Evolutionary conservation across 1,284 basidiomycete species (phyloP), one percentile per base, ranked within the genome.

Genomic region (Volvariella surrecta): DNA sequence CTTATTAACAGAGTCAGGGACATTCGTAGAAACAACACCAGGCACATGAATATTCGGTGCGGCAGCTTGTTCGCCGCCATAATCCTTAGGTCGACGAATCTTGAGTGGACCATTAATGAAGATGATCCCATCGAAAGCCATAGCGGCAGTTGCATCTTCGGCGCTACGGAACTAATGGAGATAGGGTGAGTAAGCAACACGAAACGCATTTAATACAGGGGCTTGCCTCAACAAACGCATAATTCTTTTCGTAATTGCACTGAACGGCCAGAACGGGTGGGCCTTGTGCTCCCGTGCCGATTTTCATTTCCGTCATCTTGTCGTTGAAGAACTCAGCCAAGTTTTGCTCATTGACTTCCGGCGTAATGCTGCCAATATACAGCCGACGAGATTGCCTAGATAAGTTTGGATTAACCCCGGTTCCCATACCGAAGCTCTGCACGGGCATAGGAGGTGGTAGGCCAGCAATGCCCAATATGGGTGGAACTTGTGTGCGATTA

Each of bases 1-100:
- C 71, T 99, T 99, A 77, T 98, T 93, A 59, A 89, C 87, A 31
- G 92, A 92, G 63, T 99, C 96, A 16, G 93, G 92, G 11, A 97
- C 92, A 52, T 91, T 95, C 38, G 91, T 93, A n/a, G 89, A 94
- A 30, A 97, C 88, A 40, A 94, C 86, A 45, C 94, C 92, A 18
- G 93, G 90, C 44, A 96, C 89, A 57, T 92, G 84, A 46, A 89
- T 73, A 47, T 74, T 76, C 22, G 81, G 72, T 13, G 74, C 63
- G 32, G 68, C 65, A 38, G 81, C 71, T 8, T 16, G n/a, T 24
- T 76, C 64, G 41, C 89, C 89, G 41, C 89, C 82, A 57, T 97
- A 99, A 58, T 99, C 95, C 62, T 98, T 96, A 22, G 96, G 96
- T 52, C 95, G 80, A 53, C 93, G 88, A 55, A 99, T 91, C 68